A percentile compares a stretch with the other conserved stretches of the same genome.
These are phyloP conservation scores for Ruellia speciosa DNA, from an alignment of 305 asterid genomes.

Conservation along the genomic window DNA sequence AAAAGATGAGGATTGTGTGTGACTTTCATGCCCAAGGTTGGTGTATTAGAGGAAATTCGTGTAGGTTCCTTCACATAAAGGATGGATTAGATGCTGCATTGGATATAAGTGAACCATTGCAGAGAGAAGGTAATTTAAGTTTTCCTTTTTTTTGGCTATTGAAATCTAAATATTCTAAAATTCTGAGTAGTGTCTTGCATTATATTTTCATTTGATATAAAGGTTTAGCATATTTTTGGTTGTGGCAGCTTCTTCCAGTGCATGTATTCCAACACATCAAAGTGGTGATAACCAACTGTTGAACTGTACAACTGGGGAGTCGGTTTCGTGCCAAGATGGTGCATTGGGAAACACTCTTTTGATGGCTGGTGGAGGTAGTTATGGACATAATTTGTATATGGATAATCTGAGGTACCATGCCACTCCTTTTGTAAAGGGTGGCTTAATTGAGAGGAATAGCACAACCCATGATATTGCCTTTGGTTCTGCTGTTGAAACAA, in stretches of 20 bases:
- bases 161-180: conserved; percentile 19
- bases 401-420: conserved; percentile 28
- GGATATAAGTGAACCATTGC: conserved; percentile 28
- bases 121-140: conserved; percentile 45
- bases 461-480: conserved; percentile 28
- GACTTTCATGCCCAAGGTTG: conserved; percentile 80
- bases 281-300: conserved; percentile 33
- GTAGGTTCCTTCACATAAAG: conserved; percentile 74
- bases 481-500: conserved; percentile 28
- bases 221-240: conserved; percentile 24
- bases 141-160: conserved; percentile 19
- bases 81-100: conserved; percentile 37
- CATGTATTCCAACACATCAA: conserved; percentile 27
- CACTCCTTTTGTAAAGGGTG: conserved; percentile 32
- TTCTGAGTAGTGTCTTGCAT: conserved; percentile 19
- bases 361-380: conserved; percentile 23
- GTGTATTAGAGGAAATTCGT: conserved; percentile 81
- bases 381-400: conserved; percentile 23
- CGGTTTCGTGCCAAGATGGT: conserved; percentile 23
- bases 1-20: conserved; percentile 54
- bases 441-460: conserved; percentile 23
- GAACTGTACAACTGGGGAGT: conserved; percentile 29
- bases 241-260: conserved; percentile 42
- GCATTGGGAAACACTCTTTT: conserved; percentile 19
- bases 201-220: conserved; percentile 20